Evolutionary conservation across 1,284 basidiomycete genomes (phyloP).

Genomic region (Exobasidium cylindrosporum): DNA sequence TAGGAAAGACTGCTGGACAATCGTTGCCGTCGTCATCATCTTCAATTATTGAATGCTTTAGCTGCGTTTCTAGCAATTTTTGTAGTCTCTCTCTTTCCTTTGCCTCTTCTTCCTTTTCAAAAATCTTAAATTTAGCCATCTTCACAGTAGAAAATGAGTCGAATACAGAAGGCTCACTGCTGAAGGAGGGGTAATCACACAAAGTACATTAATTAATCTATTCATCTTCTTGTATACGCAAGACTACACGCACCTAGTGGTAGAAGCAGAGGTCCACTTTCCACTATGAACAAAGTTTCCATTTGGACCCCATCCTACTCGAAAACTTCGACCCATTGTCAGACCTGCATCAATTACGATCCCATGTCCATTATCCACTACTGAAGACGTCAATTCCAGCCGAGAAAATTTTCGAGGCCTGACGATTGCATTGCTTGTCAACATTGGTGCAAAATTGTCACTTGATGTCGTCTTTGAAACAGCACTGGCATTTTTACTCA

Average conservation of each 20-base stretch:
- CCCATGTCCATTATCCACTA: constrained; percentile 66
- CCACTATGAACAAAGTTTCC: constrained; percentile 68
- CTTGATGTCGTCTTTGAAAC: constrained; percentile 12
- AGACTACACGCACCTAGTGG: constrained; percentile 5
- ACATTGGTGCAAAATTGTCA: not conserved
- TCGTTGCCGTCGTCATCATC: constrained; percentile 16
- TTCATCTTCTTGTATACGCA: not conserved
- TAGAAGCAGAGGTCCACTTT: not conserved
- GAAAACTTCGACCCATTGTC: constrained; percentile 79
- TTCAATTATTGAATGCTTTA: constrained; percentile 69
- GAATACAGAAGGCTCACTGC: not conserved
- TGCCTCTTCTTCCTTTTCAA: constrained; percentile 27
- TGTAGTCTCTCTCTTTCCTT: constrained; percentile 41
- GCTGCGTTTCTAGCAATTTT: constrained; percentile 72
- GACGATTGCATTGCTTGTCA: constrained; percentile 15
- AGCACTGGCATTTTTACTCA: constrained; percentile 19
- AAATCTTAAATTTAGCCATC: constrained; percentile 35
- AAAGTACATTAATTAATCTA: not conserved
- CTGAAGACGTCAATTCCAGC: constrained; percentile 57
- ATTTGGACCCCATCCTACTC: constrained; percentile 83
- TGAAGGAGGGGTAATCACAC: constrained; percentile 4
- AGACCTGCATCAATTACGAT: constrained; percentile 76
- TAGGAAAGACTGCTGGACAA: constrained; percentile 60
- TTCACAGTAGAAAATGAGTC: constrained; percentile 18
- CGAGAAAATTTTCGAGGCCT: constrained; percentile 36